Evolutionary conservation across 305 asterid species (phyloP).

Genomic region (Euphrasia arctica): DNA sequence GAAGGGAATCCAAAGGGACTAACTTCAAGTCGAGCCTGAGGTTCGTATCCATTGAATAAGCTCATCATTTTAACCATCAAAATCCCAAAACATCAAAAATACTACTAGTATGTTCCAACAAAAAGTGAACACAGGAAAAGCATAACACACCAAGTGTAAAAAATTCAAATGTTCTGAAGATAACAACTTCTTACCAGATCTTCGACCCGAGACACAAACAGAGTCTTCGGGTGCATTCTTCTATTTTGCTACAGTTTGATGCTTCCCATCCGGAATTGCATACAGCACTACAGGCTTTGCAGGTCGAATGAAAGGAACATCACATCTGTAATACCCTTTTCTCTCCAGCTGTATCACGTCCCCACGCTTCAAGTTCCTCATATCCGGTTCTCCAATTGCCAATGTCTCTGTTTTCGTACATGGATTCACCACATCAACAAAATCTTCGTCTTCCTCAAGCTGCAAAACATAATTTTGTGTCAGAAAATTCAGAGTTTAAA

Average conservation of each 20-base stretch:
- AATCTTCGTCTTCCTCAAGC: conserved; percentile 92
- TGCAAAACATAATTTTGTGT: conserved; percentile 29
- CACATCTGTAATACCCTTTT: conserved; percentile 89
- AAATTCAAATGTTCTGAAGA: conserved; percentile 1
- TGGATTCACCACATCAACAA: conserved; percentile 69
- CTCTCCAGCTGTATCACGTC: conserved; percentile 88
- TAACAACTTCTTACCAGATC: conserved; percentile 2
- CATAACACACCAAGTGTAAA: not conserved
- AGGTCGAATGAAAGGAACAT: conserved; percentile 62
- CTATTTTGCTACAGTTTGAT: conserved; percentile 53
- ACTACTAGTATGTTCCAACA: not conserved
- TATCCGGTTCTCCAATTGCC: conserved; percentile 80
- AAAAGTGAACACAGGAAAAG: not conserved
- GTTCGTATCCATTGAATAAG: too few species aligned
- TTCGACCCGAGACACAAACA: not conserved
- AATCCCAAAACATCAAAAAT: not conserved
- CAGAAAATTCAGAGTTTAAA: too few species aligned
- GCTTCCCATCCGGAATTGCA: conserved; percentile 58
- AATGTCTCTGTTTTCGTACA: conserved; percentile 61
- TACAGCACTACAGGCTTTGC: conserved; percentile 38
- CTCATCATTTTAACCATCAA: too few species aligned
- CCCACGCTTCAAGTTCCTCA: conserved; percentile 78
- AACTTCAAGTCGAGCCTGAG: too few species aligned
- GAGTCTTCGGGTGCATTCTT: conserved; percentile 8
- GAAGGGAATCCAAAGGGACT: too few species aligned